phyloP scores from a whole-genome alignment of 2,329 filamentous ascomycete genomes.

The Phyllosticta citriasiana region DNA sequence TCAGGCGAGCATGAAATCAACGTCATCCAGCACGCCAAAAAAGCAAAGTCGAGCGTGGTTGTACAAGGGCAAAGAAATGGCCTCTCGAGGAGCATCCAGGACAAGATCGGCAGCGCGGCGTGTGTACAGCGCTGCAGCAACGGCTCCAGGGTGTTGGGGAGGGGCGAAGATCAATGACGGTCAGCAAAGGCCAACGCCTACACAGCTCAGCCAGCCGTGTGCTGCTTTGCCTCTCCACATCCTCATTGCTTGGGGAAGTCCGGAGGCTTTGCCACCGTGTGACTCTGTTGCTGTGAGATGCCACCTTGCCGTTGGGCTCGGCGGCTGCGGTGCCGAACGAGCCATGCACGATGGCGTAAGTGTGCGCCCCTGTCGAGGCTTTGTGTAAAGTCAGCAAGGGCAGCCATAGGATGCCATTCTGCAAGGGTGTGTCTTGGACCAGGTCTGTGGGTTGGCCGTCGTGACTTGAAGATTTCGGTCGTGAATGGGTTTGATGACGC shows the following conservation, averaged over 20 bases:
- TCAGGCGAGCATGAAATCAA: neutral
- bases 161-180: conserved; percentile 8
- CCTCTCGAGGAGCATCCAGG: neutral
- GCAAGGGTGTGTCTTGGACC: neutral
- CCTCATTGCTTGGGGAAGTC: neutral
- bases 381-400: neutral
- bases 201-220: neutral
- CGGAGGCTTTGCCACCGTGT: neutral
- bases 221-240: neutral
- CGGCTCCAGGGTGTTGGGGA: neutral
- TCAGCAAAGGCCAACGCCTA: conserved; percentile 5
- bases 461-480: neutral
- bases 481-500: neutral
- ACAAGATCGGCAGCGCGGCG: neutral
- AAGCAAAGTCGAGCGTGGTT: neutral
- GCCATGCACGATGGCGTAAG: neutral
- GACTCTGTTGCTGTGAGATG: neutral
- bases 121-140: neutral
- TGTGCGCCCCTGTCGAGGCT: neutral
- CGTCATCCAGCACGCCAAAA: neutral
- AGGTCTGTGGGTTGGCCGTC: neutral
- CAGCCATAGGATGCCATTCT: neutral
- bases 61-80: neutral
- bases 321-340: neutral
- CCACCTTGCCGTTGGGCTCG: neutral